Percentiles rank a stretch among this genome's conserved stretches.
These are phyloP conservation scores for Diaporthe sp. DNA, from an alignment of 2,329 filamentous ascomycete species.

Conservation along the genomic window DNA sequence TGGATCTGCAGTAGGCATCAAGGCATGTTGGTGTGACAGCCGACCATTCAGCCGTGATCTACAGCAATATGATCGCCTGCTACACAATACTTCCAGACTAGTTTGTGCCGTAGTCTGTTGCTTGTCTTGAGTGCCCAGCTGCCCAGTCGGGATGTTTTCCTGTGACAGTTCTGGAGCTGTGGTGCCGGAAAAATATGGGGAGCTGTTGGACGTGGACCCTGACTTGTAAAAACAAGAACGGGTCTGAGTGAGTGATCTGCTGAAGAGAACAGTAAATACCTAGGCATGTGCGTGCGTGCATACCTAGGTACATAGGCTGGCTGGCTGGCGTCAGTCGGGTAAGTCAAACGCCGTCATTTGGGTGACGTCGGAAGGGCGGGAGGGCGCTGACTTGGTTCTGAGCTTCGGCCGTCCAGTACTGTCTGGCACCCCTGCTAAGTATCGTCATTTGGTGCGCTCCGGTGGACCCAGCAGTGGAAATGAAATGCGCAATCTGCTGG, in stretches of 20 bases:
- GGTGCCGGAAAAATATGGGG: not conserved
- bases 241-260: not conserved
- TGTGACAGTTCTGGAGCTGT: not conserved
- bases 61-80: not conserved
- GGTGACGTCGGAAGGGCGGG: conserved; percentile 5
- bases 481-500: conserved; percentile 23
- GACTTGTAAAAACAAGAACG: not conserved
- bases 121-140: conserved; percentile 1
- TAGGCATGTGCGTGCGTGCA: not conserved
- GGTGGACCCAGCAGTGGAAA: conserved; percentile 16
- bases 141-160: conserved; percentile 3
- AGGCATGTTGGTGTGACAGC: not conserved
- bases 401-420: not conserved
- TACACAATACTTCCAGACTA: not conserved
- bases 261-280: not conserved
- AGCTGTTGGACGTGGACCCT: not conserved
- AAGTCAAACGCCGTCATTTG: not conserved
- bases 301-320: not conserved
- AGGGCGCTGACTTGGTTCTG: not conserved
- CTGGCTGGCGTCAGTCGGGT: not conserved
- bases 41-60: not conserved
- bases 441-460: conserved; percentile 12
- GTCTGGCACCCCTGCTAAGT: conserved; percentile 1
- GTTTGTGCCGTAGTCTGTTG: not conserved
- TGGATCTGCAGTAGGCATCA: conserved; percentile 20